Conservation (phyloP, 352 stramenopile species). For the Pythium grandisporangium region DNA sequence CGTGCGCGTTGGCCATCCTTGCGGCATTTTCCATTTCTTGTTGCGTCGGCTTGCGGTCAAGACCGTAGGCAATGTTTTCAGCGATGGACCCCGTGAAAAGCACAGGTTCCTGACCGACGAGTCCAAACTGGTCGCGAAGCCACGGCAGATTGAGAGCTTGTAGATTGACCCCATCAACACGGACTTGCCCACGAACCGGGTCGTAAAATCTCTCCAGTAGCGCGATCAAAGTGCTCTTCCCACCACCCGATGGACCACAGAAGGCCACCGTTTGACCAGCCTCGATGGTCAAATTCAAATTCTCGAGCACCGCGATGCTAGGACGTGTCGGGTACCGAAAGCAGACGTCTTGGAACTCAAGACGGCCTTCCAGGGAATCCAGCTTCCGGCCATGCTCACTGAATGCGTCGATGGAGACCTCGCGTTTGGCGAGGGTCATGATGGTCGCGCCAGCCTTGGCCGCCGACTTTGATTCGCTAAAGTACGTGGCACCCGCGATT, state of each 20-base stretch:
- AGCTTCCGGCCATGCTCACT: slow-evolving; percentile 1
- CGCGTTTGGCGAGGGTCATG: slow-evolving; percentile 4
- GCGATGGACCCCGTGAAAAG: slow-evolving; percentile 17
- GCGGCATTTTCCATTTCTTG: slow-evolving; percentile 52
- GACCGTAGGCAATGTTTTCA: slow-evolving; percentile 49
- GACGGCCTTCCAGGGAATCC: not conserved
- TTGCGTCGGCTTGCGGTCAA: not conserved
- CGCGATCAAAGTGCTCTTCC: slow-evolving; percentile 19
- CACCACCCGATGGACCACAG: slow-evolving; percentile 7
- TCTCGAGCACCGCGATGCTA: slow-evolving; percentile 3
- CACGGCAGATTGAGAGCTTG: slow-evolving; percentile 42
- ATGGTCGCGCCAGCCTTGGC: slow-evolving; percentile 8
- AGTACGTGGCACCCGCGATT: slow-evolving; percentile 3
- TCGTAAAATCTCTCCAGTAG: slow-evolving; percentile 84
- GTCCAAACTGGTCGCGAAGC: slow-evolving; percentile 25
- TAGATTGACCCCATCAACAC: slow-evolving; percentile 57
- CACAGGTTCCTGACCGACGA: slow-evolving; percentile 13
- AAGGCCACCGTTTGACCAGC: slow-evolving; percentile 8
- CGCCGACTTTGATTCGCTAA: slow-evolving; percentile 2
- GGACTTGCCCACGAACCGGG: slow-evolving; percentile 36
- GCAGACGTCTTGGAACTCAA: slow-evolving; percentile 5
- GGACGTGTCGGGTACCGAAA: slow-evolving; percentile 9
- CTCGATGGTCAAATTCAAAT: slow-evolving; percentile 10
- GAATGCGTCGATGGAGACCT: slow-evolving; percentile 8
- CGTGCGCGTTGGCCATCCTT: slow-evolving; percentile 9